Base-by-base conservation (phyloP, 2,329 filamentous ascomycete species). In the Cylindrodendrum hubeiense region DNA sequence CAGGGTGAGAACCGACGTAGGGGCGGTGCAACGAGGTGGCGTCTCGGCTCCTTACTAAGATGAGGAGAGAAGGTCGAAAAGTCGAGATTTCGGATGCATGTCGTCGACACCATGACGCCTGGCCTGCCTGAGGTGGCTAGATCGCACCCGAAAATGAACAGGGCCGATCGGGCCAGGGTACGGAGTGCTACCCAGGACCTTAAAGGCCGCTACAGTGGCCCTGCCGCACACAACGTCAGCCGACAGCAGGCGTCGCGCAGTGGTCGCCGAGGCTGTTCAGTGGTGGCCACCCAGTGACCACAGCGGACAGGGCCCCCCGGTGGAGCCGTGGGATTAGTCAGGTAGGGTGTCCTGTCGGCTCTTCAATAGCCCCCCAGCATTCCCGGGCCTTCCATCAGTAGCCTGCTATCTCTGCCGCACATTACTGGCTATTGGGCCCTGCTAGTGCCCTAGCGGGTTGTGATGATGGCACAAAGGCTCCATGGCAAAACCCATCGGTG, bases 401-500 rank as follows among this genome's bases (percentile, higher is more conserved):
- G 30, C 5, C 9, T 15, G 21, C 55, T 67, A 67, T 66, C 63
- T 13, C n/a, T 17, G 5, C 2, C 7, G 7, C 34, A 55, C 21
- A 49, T 5, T 13, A 17, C 0, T 8, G 10, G 26, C 21, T 12
- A 39, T 13, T 15, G 3, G 6, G 28, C 13, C 3, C 46, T 60
- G 66, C 33, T 67, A 67, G 55, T 30, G 39, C 17, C 41, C 30
- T 68, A 68, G n/a, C 49, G 22, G 30, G 21, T 26, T 12, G 43
- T 43, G 39, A 52, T 60, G 56, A 58, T 62, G 68, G 67, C 68
- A 69, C 65, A 68, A 70, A 62, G 60, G 65, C 60, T 68, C 64
- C 52, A 72, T 70, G 68, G 71, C 65, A 74, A 74, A 74, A 73
- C 71, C 68, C 62, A 74, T 73, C 70, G 68, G 72, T 70, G 65